These are phyloP conservation scores for Nannochloris sp. DNA, from an alignment of 139 green algal genomes.

Conservation along the genomic window DNA sequence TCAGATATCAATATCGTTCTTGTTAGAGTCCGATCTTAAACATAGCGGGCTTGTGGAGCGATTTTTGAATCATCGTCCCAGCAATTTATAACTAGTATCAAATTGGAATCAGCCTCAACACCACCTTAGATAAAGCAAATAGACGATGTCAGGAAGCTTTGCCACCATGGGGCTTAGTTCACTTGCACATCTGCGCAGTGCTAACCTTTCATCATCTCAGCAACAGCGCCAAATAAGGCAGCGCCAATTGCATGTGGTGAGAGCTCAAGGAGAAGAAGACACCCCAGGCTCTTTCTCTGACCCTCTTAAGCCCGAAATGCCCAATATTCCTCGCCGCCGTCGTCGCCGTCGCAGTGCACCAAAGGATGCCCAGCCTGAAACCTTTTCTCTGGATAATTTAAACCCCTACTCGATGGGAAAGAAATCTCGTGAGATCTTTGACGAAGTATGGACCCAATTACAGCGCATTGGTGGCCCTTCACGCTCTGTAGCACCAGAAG, in stretches of 20 bases:
- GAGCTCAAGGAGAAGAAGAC: not conserved
- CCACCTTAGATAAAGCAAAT: too few species aligned
- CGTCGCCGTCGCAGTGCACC: not conserved
- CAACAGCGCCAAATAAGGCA: not conserved
- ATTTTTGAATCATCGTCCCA: too few species aligned
- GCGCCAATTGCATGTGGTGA: not conserved
- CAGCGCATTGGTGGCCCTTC: constrained; percentile 33
- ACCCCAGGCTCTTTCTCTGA: too few species aligned
- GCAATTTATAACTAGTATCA: too few species aligned
- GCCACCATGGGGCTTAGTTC: too few species aligned
- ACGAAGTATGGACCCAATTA: constrained; percentile 78
- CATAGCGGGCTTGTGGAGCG: too few species aligned
- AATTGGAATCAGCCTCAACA: too few species aligned
- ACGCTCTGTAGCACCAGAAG: not conserved
- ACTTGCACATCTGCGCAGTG: too few species aligned
- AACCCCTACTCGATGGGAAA: constrained; percentile 73
- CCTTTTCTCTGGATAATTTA: constrained; percentile 38
- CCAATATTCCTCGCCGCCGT: not conserved
- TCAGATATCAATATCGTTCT: too few species aligned
- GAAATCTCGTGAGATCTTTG: constrained; percentile 65
- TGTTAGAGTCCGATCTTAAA: too few species aligned
- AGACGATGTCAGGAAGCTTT: too few species aligned
- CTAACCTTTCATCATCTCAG: not conserved
- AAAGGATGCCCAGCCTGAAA: not conserved
- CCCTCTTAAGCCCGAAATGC: not conserved